These are phyloP conservation scores for Porcisia deanei DNA, from an alignment of 208 protist genomes.

Conservation along the genomic window DNA sequence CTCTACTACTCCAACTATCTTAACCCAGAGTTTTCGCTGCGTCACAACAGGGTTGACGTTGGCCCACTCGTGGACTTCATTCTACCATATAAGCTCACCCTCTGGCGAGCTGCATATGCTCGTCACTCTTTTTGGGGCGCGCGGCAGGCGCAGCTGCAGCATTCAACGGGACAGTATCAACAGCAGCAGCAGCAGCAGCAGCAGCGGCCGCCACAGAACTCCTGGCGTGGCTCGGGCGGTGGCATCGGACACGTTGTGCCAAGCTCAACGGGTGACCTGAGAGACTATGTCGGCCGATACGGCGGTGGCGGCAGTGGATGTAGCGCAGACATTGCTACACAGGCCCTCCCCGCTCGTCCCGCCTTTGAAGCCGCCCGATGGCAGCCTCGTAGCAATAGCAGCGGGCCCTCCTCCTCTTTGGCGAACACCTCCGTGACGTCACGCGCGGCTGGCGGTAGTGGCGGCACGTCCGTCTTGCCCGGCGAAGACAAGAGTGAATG, in stretches of 20 bases:
- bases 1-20: constrained; percentile 45
- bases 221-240: background rate
- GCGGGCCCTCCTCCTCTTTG: background rate
- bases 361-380: background rate
- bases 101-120: constrained; percentile 46
- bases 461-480: background rate
- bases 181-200: constrained; percentile 3
- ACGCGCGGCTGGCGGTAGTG: background rate
- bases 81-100: constrained; percentile 21
- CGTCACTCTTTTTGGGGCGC: constrained; percentile 48
- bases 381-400: background rate
- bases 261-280: background rate
- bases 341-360: background rate
- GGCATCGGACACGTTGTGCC: background rate
- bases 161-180: constrained; percentile 11
- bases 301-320: background rate
- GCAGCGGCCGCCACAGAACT: background rate
- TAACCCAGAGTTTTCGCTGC: constrained; percentile 54
- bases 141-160: constrained; percentile 33
- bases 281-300: background rate
- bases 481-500: background rate
- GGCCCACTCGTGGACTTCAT: constrained; percentile 55
- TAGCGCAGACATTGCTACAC: background rate
- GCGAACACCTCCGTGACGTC: background rate
- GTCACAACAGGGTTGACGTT: constrained; percentile 39